Conservation (phyloP, 805 yeast species). For the Candida succiphila region DNA sequence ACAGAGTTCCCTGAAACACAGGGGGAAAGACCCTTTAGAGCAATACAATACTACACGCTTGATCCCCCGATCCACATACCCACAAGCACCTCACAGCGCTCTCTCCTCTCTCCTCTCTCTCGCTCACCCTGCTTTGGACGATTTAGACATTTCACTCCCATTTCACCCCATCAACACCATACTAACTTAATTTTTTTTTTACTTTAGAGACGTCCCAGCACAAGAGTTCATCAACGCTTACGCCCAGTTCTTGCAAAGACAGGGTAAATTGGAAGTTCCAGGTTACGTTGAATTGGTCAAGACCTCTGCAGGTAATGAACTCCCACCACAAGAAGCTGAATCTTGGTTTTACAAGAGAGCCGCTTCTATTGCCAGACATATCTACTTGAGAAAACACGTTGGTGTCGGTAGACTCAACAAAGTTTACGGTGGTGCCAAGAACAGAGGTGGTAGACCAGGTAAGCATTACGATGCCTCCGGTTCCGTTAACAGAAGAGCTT, state of each 20-base stretch:
- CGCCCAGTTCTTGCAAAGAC: slow-evolving; percentile 99
- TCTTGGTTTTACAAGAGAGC: slow-evolving; percentile 99
- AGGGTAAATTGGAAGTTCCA: slow-evolving; percentile 99
- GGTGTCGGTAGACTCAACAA: slow-evolving; percentile 99
- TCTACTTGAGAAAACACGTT: slow-evolving; percentile 98
- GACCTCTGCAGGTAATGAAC: slow-evolving; percentile 97
- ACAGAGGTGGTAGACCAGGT: slow-evolving; percentile 99
- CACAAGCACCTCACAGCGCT: no score
- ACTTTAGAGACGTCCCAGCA: slow-evolving; percentile 98
- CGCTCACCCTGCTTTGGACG: no score
- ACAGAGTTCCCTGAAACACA: no score
- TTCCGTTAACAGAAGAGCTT: slow-evolving; percentile 96
- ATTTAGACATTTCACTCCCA: no score
- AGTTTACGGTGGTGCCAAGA: slow-evolving; percentile 97
- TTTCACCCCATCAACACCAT: no score
- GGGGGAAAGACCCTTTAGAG: no score
- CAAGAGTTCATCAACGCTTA: slow-evolving; percentile 99
- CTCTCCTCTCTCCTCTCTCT: no score
- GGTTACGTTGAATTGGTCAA: slow-evolving; percentile 99
- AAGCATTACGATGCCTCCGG: slow-evolving; percentile 99
- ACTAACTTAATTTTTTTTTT: no score
- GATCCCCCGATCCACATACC: no score
- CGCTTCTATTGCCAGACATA: slow-evolving; percentile 99
- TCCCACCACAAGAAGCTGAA: slow-evolving; percentile 99
- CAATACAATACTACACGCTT: no score